Base-by-base conservation (phyloP, 148 eudicot species). In the Rhododendron vialii region DNA sequence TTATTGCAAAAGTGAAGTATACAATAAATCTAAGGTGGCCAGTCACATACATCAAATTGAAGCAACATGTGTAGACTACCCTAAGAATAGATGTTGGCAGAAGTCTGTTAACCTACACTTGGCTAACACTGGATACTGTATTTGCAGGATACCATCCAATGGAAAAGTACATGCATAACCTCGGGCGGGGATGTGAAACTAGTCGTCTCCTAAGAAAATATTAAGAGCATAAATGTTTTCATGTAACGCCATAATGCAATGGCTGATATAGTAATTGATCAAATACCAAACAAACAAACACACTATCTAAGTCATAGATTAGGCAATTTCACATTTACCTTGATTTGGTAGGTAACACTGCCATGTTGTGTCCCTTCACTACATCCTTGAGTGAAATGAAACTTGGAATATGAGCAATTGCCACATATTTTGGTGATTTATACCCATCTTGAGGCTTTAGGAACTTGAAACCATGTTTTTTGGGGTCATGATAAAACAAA, bases 331-430 rank as follows among this genome's bases (percentile, higher is more conserved):
- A 2, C 28, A 24, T 24, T 38, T 41, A 43, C 81, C 81, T 78
- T 22, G 81, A 78, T 41, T 59, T 59, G 26, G 67, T 59, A 59
- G n/a, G 22, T 78, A n/a, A 78, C 7, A 3, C 45, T 78, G n/a
- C 28, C 30, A 41, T n/a, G 8, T 43, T 3, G 11, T 43, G 15
- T 0, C 53, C 33, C 51, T 7, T 43, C n/a, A 78, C 50, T 38
- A 9, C 53, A 22, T 77, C 51, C 3, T 77, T 18, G 11, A 77
- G 50, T 77, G 80, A 77, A 24, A 77, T 20, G 15, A 41, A 78
- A 50, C 81, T 78, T 78, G 81, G 81, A 43, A 12, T 43, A 78
- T 78, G 22, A 43, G 50, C 81, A 78, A 78, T 24, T 41, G 81
- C 81, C 43, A 36, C 8, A 3, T 20, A 18, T 41, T 3, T 22